phyloP scores from a whole-genome alignment of 129 eudicot genomes.

The Arctium lappa region DNA sequence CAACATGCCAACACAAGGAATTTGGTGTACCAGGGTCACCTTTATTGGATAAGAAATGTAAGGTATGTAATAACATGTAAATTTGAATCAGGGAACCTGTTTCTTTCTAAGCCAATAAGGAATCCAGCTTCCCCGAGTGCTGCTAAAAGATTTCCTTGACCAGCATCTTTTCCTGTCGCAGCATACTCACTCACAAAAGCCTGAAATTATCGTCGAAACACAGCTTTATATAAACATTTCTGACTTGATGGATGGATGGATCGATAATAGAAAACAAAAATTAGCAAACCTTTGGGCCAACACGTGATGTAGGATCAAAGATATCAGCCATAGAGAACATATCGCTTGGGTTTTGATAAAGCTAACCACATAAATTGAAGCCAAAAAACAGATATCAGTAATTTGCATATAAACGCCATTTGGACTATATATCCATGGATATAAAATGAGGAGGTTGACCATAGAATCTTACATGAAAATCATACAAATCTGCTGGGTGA shows the following conservation, averaged over 20 bases:
- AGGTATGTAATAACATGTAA: too few species aligned
- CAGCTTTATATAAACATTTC: not conserved
- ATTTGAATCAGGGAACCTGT: conserved; percentile 45
- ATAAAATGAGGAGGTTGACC: conserved; percentile 5
- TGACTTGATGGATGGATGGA: not conserved
- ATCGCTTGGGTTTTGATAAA: conserved; percentile 48
- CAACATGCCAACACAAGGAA: not conserved
- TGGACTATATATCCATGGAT: not conserved
- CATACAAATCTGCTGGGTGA: conserved; percentile 91
- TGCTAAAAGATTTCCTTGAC: conserved; percentile 80
- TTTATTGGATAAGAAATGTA: not conserved
- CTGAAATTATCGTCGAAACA: conserved; percentile 37
- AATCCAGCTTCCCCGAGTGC: conserved; percentile 93
- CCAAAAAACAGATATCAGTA: not conserved
- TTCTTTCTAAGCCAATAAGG: conserved; percentile 84
- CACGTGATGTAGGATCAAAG: conserved; percentile 64
- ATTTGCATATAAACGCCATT: conserved; percentile 1
- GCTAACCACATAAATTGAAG: conserved; percentile 34
- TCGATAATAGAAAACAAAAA: not conserved
- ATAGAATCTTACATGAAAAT: conserved; percentile 69
- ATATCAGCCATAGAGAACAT: conserved; percentile 52
- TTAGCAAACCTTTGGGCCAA: conserved; percentile 83
- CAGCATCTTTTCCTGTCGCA: conserved; percentile 85
- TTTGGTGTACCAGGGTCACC: not conserved
- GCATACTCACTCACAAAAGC: conserved; percentile 99